These are phyloP conservation scores for Acanthamoeba quina DNA, from an alignment of 208 protist genomes.

Conservation along the genomic window DNA sequence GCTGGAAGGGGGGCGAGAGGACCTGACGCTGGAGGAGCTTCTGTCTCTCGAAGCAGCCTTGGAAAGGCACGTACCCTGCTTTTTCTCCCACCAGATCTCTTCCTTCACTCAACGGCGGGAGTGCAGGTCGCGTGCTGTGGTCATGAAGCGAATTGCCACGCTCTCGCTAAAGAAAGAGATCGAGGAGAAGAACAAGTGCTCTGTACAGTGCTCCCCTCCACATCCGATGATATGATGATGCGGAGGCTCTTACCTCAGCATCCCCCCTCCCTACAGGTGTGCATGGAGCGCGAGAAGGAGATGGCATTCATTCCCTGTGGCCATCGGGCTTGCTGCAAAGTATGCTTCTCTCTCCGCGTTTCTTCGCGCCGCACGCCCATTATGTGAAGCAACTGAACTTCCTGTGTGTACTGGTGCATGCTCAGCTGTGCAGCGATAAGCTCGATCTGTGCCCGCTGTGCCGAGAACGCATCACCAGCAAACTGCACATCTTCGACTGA, in stretches of 20 bases:
- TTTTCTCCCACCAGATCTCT: not conserved
- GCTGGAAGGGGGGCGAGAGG: not conserved
- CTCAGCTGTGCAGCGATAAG: not conserved
- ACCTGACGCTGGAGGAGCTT: not conserved
- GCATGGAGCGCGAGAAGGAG: constrained; percentile 22
- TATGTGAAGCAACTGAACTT: too few relatives aligned
- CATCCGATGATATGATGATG: not conserved
- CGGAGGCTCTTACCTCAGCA: not conserved
- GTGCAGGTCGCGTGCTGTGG: not conserved
- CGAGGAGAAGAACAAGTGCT: constrained; percentile 23
- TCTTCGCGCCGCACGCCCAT: too few relatives aligned
- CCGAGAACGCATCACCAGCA: not conserved
- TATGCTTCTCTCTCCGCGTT: too few relatives aligned
- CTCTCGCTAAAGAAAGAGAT: constrained; percentile 10
- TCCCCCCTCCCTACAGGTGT: not conserved
- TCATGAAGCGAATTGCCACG: not conserved
- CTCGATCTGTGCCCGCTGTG: constrained; percentile 11
- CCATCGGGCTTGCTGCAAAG: not conserved
- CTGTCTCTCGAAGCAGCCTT: not conserved
- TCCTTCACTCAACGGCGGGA: not conserved
- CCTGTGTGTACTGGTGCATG: too few relatives aligned
- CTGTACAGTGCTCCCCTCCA: not conserved
- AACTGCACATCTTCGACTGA: not conserved
- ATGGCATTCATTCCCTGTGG: constrained; percentile 5
- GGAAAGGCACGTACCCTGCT: not conserved